Evolutionary conservation across 495 filamentous ascomycete genomes (phyloP).

Genomic region (Acidiella bohemica): DNA sequence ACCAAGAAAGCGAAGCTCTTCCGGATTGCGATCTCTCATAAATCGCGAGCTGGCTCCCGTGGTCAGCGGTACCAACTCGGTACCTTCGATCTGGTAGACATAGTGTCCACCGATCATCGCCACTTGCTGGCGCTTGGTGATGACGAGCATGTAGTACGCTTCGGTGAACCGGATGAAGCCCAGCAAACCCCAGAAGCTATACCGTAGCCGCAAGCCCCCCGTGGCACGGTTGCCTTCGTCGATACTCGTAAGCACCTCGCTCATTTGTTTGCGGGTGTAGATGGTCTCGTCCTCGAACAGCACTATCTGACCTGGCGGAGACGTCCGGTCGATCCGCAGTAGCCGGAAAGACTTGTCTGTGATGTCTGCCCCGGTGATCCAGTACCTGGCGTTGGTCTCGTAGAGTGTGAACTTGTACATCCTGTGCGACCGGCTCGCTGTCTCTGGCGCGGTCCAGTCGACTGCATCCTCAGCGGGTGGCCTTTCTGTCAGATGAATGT

Average conservation of each 20-base stretch:
- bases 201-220: conserved; percentile 81
- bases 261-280: conserved; percentile 87
- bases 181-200: conserved; percentile 83
- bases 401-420: conserved; percentile 96
- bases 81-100: conserved; percentile 90
- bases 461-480: not conserved
- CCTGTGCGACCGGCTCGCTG: conserved; percentile 2
- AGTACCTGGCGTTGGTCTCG: conserved; percentile 83
- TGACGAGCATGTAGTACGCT: conserved; percentile 92
- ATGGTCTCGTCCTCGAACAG: conserved; percentile 89
- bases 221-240: conserved; percentile 89
- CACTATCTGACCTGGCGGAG: conserved; percentile 63
- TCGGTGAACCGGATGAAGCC: conserved; percentile 94
- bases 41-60: conserved; percentile 46
- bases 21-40: conserved; percentile 68
- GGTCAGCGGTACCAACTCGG: conserved; percentile 78
- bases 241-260: conserved; percentile 78
- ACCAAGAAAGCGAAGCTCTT: conserved; percentile 76
- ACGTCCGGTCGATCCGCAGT: conserved; percentile 84
- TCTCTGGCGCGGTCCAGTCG: not conserved
- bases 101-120: conserved; percentile 95
- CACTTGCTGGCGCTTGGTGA: conserved; percentile 90
- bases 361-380: conserved; percentile 83
- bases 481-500: conserved; percentile 3
- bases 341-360: conserved; percentile 79